Base-by-base conservation (phyloP, 2,329 filamentous ascomycete species). In the Cordyceps cateniannulata region DNA sequence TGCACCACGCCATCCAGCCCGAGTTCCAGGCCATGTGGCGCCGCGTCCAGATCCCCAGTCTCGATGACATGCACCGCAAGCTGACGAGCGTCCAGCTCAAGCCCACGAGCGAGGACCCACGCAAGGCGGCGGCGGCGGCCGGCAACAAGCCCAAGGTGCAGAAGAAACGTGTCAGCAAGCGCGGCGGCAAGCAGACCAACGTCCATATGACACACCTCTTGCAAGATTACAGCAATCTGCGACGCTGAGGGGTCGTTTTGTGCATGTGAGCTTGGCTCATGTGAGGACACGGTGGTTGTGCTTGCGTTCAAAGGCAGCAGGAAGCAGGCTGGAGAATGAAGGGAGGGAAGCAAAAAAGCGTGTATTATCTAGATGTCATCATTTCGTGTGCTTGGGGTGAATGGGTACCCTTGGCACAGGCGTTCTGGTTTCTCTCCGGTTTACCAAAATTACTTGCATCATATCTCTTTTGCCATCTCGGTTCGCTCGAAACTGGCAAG, bases 11-110 rank as follows among this genome's bases (percentile, higher is more conserved):
- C 40, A 87, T 98, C 66, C 92, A 97, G 70, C 77, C 83, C 9
- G 91, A 96, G 72, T 97, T 98, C 73, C 83, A 87, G 72, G 78
- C 79, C 62, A 89, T 93, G 76, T 99, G 93, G 92, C 82, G 88
- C 64, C 88, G 88, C 70, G 88, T 91, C 57, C 84, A 86, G 67
- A 78, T 98, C 25, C 95, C 95, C 0, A 80, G 85, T 57, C 75
- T 87, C 52, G 88, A 90, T 62, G 88, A 91, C 67, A 86, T 95
- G 72, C 89, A 91, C 60, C 84, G 85, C 65, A 89, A 90, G 71
- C 81, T 96, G 60, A 80, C 89, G 64, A 86, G 85, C 63, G 89
- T 90, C 2, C 90, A 91, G 2, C 85, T 96, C 75, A 93, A 90
- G 68, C 91, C 92, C 0, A 91, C 91, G 42, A 93, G 88, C 74